Evolutionary conservation across 1,284 basidiomycete genomes (phyloP).

Genomic region (Melanopsichium pennsylvanicum): DNA sequence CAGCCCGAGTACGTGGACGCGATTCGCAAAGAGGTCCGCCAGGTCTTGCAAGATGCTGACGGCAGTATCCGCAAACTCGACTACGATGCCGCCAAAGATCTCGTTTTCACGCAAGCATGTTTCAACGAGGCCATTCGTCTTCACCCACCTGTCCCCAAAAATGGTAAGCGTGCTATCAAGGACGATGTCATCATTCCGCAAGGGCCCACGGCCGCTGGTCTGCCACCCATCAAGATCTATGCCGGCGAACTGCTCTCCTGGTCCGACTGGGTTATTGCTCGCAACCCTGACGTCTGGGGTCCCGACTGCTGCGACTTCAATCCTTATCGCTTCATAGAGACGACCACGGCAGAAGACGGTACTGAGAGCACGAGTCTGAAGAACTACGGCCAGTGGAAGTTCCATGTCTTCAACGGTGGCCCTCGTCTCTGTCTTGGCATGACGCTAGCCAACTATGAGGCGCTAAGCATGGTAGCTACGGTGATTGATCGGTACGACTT

Average conservation of each 20-base stretch:
- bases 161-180: conserved; percentile 48
- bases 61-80: conserved; percentile 35
- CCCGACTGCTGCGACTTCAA: conserved; percentile 48
- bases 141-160: conserved; percentile 56
- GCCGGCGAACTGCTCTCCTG: conserved; percentile 47
- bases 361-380: conserved; percentile 18
- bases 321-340: conserved; percentile 49
- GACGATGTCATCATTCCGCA: conserved; percentile 54
- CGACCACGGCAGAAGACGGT: conserved; percentile 19
- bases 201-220: conserved; percentile 36
- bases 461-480: conserved; percentile 30
- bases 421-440: conserved; percentile 58
- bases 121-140: conserved; percentile 55
- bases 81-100: conserved; percentile 47
- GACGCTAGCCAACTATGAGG: conserved; percentile 56
- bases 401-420: conserved; percentile 54
- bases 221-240: conserved; percentile 53
- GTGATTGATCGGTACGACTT: conserved; percentile 44
- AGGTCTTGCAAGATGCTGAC: conserved; percentile 27
- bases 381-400: conserved; percentile 55
- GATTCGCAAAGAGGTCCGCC: conserved; percentile 44
- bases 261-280: conserved; percentile 59
- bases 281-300: conserved; percentile 56
- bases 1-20: conserved; percentile 42
- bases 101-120: conserved; percentile 53